Evolutionary conservation across 805 yeast species (phyloP), one percentile per base, ranked within the genome.

Genomic region (Saturnispora saitoi): DNA sequence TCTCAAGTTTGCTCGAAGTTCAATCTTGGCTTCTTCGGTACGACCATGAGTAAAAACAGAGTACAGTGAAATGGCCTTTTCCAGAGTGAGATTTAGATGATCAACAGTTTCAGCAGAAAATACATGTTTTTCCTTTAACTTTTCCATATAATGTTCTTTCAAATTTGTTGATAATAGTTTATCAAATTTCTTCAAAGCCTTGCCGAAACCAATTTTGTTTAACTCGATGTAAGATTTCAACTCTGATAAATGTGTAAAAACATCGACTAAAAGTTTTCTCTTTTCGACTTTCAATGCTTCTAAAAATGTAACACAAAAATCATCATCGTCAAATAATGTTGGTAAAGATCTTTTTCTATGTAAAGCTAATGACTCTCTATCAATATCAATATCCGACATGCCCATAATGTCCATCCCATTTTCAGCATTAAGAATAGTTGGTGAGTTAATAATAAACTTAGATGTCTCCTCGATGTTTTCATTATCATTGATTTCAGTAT

Each of bases 131-230:
- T 59, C 53, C 4, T 34, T 70, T 29, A 83, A 65, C 42, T 67
- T 64, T 14, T 67, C 59, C 59, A 86, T 66, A 60, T 86, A 88
- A 26, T 69, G 71, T n/a, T 68, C 68, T 57, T 81, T 81, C 36
- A 85, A 68, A 26, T 75, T 63, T 34, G 85, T 77, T 50, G 77
- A 75, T 54, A 87, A 69, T 10, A 86, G 80, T 63, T 91, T 91
- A 67, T 93, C 96, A 63, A 87, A 93, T 66, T 91, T 91, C 64
- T 91, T 91, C 55, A 89, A 73, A 38, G 91, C 90, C 66, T 91
- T 91, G 45, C 86, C 76, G 64, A 91, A 86, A 2, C 97, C 98
- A 22, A 95, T 86, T 55, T 74, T 76, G 70, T 91, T 91, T 55
- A 93, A 71, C 59, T 89, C 95, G 45, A 86, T 73, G 62, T 70